phyloP scores from a whole-genome alignment of 176 grass and related monocot species.

The Metroxylon sagu region DNA sequence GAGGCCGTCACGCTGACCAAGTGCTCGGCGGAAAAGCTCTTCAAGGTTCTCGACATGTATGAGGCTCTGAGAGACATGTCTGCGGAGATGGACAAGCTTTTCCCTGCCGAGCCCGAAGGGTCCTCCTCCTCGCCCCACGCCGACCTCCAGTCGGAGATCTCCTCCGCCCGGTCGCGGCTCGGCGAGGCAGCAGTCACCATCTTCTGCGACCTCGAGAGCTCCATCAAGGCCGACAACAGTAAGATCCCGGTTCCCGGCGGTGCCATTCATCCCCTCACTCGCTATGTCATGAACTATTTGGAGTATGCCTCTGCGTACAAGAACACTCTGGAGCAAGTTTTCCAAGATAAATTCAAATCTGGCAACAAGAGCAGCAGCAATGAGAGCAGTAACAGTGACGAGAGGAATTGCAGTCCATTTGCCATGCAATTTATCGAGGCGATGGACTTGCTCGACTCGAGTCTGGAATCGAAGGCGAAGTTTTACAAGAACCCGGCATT shows the following conservation, averaged over 20 bases:
- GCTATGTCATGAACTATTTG: constrained; percentile 93
- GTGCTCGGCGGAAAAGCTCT: constrained; percentile 76
- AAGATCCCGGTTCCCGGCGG: constrained; percentile 58
- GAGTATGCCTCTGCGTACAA: constrained; percentile 74
- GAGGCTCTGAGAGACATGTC: constrained; percentile 51
- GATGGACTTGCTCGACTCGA: constrained; percentile 74
- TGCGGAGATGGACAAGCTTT: constrained; percentile 33
- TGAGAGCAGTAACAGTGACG: neutral
- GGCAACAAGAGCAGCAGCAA: neutral
- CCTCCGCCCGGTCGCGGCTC: constrained; percentile 32
- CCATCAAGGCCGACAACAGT: constrained; percentile 53
- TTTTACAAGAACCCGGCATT: constrained; percentile 58
- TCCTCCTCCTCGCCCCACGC: constrained; percentile 11
- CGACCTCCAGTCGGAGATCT: constrained; percentile 50
- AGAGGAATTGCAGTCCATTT: constrained; percentile 33
- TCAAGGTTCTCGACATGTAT: constrained; percentile 97
- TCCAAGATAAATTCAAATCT: constrained; percentile 41
- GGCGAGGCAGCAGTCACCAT: constrained; percentile 61
- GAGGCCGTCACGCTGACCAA: constrained; percentile 68
- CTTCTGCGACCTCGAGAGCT: constrained; percentile 88
- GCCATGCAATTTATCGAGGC: constrained; percentile 52
- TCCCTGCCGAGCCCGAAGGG: neutral
- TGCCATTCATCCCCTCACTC: constrained; percentile 69
- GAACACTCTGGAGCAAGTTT: constrained; percentile 77
- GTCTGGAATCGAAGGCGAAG: constrained; percentile 50